These are phyloP conservation scores for Golubevia sp. DNA, from an alignment of 1,284 basidiomycete genomes.

Conservation along the genomic window DNA sequence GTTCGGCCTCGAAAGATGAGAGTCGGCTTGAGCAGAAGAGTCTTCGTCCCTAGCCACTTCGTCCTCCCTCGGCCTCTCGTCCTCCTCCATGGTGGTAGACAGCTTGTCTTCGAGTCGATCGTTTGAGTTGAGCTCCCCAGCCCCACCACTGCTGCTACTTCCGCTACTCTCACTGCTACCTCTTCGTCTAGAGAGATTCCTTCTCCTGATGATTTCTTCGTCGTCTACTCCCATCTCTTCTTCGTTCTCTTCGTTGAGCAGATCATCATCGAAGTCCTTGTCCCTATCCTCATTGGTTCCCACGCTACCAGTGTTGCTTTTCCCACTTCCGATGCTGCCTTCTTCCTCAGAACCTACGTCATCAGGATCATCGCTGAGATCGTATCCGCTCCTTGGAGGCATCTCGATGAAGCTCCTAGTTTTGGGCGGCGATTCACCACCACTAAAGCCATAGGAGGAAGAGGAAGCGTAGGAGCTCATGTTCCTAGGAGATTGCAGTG, in stretches of 20 bases:
- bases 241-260: slow-evolving; percentile 14
- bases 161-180: not conserved
- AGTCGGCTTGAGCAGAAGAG: not conserved
- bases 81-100: not conserved
- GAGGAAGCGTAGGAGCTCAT: slow-evolving; percentile 26
- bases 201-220: not conserved
- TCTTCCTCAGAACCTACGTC: slow-evolving; percentile 57
- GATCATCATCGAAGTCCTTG: slow-evolving; percentile 21
- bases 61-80: slow-evolving; percentile 12
- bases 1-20: slow-evolving; percentile 9
- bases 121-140: not conserved
- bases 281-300: slow-evolving; percentile 26
- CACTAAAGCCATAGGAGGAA: slow-evolving; percentile 8
- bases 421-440: slow-evolving; percentile 53
- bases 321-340: slow-evolving; percentile 15
- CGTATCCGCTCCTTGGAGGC: slow-evolving; percentile 58
- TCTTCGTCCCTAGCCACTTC: slow-evolving; percentile 1
- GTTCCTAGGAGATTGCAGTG: slow-evolving; percentile 25
- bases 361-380: slow-evolving; percentile 59
- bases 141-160: too few species aligned
- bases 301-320: slow-evolving; percentile 35
- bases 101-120: not conserved
- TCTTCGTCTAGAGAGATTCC: slow-evolving; percentile 1
- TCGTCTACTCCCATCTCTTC: slow-evolving; percentile 12
- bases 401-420: slow-evolving; percentile 58